Conservation (phyloP, 306 rosid genomes). For the Ammopiptanthus mongolicus region DNA sequence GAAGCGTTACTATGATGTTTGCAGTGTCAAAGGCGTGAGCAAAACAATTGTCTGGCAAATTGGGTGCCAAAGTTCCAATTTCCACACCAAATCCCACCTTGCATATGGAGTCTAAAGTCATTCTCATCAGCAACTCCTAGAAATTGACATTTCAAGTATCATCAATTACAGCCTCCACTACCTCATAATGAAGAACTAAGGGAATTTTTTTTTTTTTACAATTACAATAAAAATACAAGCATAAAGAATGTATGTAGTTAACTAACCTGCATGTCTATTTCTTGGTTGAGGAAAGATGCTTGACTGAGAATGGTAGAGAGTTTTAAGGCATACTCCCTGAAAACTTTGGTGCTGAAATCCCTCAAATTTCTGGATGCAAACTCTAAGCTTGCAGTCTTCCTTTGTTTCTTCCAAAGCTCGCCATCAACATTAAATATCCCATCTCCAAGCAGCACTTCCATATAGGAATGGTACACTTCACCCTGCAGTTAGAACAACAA, state of each 20-base stretch:
- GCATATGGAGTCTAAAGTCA: slow-evolving; percentile 92
- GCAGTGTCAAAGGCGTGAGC: slow-evolving; percentile 85
- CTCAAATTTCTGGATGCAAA: slow-evolving; percentile 91
- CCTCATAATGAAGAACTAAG: neutral
- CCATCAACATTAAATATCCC: slow-evolving; percentile 94
- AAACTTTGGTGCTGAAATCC: slow-evolving; percentile 78
- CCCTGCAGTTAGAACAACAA: slow-evolving; percentile 50
- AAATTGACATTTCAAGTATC: neutral
- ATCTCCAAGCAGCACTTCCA: slow-evolving; percentile 92
- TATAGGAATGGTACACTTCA: slow-evolving; percentile 75
- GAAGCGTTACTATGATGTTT: slow-evolving; percentile 77
- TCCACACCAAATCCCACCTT: slow-evolving; percentile 97
- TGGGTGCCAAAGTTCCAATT: slow-evolving; percentile 75
- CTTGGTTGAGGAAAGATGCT: slow-evolving; percentile 50
- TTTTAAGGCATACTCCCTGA: slow-evolving; percentile 62
- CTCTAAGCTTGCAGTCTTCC: slow-evolving; percentile 89
- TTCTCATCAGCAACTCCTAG: slow-evolving; percentile 86
- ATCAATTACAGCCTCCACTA: neutral
- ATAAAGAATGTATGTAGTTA: slow-evolving; percentile 2
- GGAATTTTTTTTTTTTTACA: no score
- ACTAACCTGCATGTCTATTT: slow-evolving; percentile 81
- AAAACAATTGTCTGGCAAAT: slow-evolving; percentile 66
- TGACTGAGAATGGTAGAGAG: slow-evolving; percentile 54
- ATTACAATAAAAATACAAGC: neutral
- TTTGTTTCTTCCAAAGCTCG: slow-evolving; percentile 80